Percentiles rank a stretch among this genome's conserved stretches.
Conservation (phyloP, 1,284 basidiomycete genomes). For the Trichosporon inkin region DNA sequence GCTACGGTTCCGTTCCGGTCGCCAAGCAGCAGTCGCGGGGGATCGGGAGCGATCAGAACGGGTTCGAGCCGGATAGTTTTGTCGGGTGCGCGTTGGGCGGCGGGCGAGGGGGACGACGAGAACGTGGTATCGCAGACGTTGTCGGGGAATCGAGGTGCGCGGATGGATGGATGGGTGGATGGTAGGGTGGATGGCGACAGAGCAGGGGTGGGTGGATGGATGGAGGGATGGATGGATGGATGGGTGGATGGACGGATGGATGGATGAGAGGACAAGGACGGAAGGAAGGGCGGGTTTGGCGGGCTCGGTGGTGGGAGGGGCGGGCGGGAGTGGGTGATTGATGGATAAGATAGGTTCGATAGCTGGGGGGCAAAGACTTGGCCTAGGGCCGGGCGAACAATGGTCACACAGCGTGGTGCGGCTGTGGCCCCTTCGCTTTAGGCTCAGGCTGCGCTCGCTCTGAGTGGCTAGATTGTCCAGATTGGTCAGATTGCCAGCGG, state of each 20-base stretch:
- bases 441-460: not conserved
- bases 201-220: slow-evolving; percentile 5
- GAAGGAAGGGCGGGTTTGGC: not conserved
- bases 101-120: not conserved
- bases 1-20: too few species aligned
- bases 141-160: not conserved
- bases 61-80: too few species aligned
- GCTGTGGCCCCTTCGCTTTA: not conserved
- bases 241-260: slow-evolving; percentile 9
- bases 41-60: too few species aligned
- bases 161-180: slow-evolving; percentile 12
- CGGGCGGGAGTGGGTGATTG: not conserved
- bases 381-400: too few species aligned
- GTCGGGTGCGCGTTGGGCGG: not conserved
- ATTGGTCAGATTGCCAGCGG: not conserved
- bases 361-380: not conserved
- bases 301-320: not conserved
- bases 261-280: slow-evolving; percentile 3
- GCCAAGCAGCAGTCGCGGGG: too few species aligned
- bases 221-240: slow-evolving; percentile 4
- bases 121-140: slow-evolving; percentile 13
- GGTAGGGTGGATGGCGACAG: not conserved
- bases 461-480: not conserved
- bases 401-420: not conserved
- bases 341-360: slow-evolving; percentile 2